Evolutionary conservation across 2,329 filamentous ascomycete species (phyloP).

Genomic region (Paraconiothyrium sp.): DNA sequence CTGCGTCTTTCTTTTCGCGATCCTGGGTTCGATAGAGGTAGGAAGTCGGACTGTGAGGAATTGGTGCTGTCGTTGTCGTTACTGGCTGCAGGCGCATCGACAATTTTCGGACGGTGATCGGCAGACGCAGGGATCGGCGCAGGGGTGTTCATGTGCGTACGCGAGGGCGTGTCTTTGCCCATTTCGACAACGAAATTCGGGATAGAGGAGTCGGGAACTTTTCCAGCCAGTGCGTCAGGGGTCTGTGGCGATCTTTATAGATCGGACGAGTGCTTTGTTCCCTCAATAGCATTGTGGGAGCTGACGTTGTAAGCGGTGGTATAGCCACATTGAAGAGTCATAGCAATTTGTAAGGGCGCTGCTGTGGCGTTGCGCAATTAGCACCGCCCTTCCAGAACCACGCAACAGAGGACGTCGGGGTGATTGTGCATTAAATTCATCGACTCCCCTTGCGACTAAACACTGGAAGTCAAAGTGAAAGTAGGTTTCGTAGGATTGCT

Average conservation of each 20-base stretch:
- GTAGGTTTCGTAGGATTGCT: too few relatives aligned
- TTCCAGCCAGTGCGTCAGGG: background rate
- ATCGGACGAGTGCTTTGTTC: background rate
- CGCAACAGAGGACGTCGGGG: background rate
- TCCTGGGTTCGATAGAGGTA: conserved; percentile 14
- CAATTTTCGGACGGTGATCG: conserved; percentile 15
- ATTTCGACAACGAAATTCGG: background rate
- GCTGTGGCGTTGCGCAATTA: conserved; percentile 1
- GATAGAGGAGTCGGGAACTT: background rate
- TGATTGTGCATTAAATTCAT: too few relatives aligned
- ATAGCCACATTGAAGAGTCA: conserved; percentile 50
- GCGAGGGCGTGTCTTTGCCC: conserved; percentile 38
- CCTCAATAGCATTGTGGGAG: background rate
- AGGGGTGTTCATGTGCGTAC: conserved; percentile 45
- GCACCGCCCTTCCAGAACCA: conserved; percentile 30
- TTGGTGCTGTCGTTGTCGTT: conserved; percentile 15
- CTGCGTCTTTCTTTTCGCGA: conserved; percentile 39
- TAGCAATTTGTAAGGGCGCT: conserved; percentile 46
- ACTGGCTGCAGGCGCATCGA: conserved; percentile 14
- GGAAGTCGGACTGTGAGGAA: background rate
- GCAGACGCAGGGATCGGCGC: conserved; percentile 28
- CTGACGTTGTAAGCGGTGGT: conserved; percentile 7
- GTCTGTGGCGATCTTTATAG: background rate
- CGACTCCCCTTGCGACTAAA: too few relatives aligned
- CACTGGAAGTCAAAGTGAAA: too few relatives aligned